Base-by-base conservation (phyloP, 1,284 basidiomycete genomes). In the Ganoderma multipileum region DNA sequence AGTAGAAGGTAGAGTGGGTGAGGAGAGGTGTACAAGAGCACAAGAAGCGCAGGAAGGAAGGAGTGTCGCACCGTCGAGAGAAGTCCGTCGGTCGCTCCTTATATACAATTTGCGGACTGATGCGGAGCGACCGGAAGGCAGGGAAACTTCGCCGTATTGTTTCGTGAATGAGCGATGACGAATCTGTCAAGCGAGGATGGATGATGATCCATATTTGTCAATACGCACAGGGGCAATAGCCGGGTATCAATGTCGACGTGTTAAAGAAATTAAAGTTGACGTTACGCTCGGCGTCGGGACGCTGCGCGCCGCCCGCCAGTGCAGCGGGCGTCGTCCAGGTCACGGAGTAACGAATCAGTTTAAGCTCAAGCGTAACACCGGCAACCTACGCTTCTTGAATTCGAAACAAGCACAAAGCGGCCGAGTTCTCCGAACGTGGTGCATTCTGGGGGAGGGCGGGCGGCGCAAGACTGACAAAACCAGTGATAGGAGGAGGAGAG, bases 111-210 rank as follows among this genome's bases (percentile, higher is more conserved):
- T 59, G 64, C 69, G 71, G 66, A 7, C n/a, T 72, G 69, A 71
- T 68, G 69, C 71, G 71, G 69, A 71, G 64, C 64, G 66, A 66
- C 67, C 71, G 71, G 68, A 65, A 68, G 71, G 68, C 63, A 69
- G 66, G 68, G 65, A 68, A 69, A 68, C 30, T 39, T 39, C 64
- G 61, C 71, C 68, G 69, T 71, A 71, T 72, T 72, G 71, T 72
- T 67, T 72, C 62, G 69, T 68, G 67, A 67, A 68, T 64, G 71
- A 68, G 71, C 67, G 65, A 67, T 64, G 64, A 70, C 68, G 66
- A 69, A 72, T 69, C 71, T 72, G 71, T 72, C 71, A 72, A 68
- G 66, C 69, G 71, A 68, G 69, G 65, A 63, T 64, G 69, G 57
- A 68, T 72, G 68, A 66, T 68, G 67, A 64, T 61, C 69, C 71